Base-by-base conservation (phyloP, 108 stramenopile genomes). In the Parietichytrium sp. region DNA sequence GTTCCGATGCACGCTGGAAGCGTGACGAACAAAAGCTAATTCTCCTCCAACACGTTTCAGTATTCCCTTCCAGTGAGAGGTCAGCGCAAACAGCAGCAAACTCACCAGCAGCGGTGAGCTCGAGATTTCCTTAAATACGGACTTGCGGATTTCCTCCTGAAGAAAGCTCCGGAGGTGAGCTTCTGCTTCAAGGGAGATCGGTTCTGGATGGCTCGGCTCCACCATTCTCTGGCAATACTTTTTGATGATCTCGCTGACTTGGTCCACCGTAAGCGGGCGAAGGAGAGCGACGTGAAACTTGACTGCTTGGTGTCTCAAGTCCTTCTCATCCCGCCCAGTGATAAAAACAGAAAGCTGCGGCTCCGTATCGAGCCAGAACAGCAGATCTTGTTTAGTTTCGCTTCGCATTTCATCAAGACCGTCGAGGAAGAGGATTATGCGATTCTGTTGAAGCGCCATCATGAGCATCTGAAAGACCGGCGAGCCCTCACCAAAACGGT, bases 331-430 rank as follows among this genome's bases (percentile, higher is more conserved):
- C 6, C 61, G 29, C 42, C 38, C 42, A n/a, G 61, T 72, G 42
- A 72, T 1, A n/a, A 72, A 6, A 0, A 25, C 61, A 27, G 45
- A 23, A n/a, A 72, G 23, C 10, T 72, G 23, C 1, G 6, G 20
- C 8, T 72, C 38, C 20, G 10, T 72, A 23, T 72, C 61, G 6
- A 72, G 36, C 61, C 61, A 72, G 8, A n/a, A 10, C 10, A 72
- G 61, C 13, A 72, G 61, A 27, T 72, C 61, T 10, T 13, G 6
- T n/a, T 42, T 33, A n/a, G 61, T 72, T 25, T 72, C 61, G 6
- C 38, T 33, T 3, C 61, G 33, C 61, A 72, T 72, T n/a, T 72
- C 61, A 3, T 72, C 61, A 25, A 72, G 61, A n/a, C 61, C 61
- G 1, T 72, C 61, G 8, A 72, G 20, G 25, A 72, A 72, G 61